Conservation (phyloP, 805 yeast species). For the Candida broadrunensis region DNA sequence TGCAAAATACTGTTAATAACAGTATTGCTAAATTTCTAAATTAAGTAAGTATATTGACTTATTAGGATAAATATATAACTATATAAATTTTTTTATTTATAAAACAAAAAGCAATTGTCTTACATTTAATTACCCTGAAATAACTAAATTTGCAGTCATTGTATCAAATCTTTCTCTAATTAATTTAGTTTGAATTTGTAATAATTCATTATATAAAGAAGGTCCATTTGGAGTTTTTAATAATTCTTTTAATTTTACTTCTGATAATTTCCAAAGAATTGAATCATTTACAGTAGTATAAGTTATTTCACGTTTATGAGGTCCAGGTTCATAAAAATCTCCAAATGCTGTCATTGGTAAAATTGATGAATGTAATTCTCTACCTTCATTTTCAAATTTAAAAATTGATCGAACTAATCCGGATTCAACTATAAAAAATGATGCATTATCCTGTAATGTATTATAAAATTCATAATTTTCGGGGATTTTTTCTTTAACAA, state of each 20-base stretch:
- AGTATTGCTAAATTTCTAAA: no score
- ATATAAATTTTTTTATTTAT: no score
- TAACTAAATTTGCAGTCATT: conserved; percentile 70
- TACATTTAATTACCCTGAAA: conserved; percentile 42
- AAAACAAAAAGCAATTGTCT: no score
- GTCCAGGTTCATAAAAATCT: conserved; percentile 36
- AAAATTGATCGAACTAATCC: conserved; percentile 38
- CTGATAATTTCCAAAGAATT: conserved; percentile 65
- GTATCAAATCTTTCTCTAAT: conserved; percentile 71
- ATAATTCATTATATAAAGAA: conserved; percentile 60
- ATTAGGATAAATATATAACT: no score
- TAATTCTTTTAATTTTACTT: conserved; percentile 43
- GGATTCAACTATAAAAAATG: conserved; percentile 55
- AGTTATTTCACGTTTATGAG: conserved; percentile 40
- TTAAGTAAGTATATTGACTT: no score
- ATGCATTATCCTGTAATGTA: conserved; percentile 42
- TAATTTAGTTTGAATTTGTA: conserved; percentile 57
- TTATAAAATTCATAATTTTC: conserved; percentile 47
- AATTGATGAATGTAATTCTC: conserved; percentile 41
- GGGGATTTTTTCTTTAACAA: conserved; percentile 46
- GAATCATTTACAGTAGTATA: conserved; percentile 60
- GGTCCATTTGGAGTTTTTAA: conserved; percentile 42
- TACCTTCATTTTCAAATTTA: conserved; percentile 35
- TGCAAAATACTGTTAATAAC: no score
- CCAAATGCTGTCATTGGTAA: conserved; percentile 78